Conservation (phyloP, 257 asterid species). For the Marsdenia floribunda region DNA sequence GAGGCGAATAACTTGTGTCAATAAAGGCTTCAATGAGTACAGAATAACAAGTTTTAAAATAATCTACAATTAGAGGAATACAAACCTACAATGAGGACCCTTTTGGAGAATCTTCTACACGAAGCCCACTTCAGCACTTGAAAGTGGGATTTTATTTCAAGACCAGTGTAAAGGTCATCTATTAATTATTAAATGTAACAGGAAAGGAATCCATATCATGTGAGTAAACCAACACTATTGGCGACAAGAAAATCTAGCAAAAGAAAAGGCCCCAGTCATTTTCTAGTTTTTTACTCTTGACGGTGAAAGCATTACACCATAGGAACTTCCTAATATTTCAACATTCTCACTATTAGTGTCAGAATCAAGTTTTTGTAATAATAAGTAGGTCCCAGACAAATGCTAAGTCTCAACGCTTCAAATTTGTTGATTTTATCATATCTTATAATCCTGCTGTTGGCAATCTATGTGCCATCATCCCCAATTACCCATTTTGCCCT, state of each 20-base stretch:
- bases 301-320: background rate
- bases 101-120: background rate
- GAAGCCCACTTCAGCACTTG: background rate
- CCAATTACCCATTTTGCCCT: background rate
- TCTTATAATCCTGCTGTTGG: background rate
- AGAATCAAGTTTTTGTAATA: background rate
- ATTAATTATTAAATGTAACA: background rate
- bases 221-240: background rate
- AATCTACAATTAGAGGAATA: background rate
- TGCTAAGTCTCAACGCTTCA: background rate
- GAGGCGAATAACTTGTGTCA: constrained; percentile 21
- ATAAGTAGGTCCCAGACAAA: background rate
- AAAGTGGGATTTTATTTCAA: background rate
- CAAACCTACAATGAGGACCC: background rate
- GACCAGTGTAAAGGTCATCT: background rate
- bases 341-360: background rate
- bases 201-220: background rate
- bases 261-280: background rate
- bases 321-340: background rate
- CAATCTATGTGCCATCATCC: background rate
- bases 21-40: background rate
- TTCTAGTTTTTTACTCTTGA: background rate
- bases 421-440: background rate
- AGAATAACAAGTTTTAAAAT: background rate
- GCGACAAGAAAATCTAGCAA: background rate